Percentiles rank a stretch among this genome's conserved stretches.
Conservation (phyloP, 371 early-diverging fungal genomes). For the Mortierella sp. region DNA sequence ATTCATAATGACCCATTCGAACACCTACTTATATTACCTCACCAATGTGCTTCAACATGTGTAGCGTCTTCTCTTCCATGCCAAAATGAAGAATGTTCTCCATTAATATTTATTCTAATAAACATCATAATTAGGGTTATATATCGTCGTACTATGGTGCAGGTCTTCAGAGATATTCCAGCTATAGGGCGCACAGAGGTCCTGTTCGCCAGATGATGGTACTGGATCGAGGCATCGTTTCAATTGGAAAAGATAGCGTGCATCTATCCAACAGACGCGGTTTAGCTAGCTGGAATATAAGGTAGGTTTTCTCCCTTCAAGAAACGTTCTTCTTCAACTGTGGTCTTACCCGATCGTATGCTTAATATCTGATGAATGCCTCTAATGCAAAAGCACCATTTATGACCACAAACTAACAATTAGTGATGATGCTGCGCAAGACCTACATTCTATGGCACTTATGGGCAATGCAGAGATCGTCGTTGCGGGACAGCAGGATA, state of each 20-base stretch:
- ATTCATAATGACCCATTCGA: slow-evolving; percentile 11
- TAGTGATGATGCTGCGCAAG: slow-evolving; percentile 68
- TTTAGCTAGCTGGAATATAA: slow-evolving; percentile 76
- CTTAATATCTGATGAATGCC: no score
- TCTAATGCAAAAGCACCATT: no score
- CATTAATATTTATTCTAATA: not conserved
- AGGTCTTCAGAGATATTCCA: slow-evolving; percentile 75
- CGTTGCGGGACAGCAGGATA: slow-evolving; percentile 75
- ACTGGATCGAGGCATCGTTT: slow-evolving; percentile 76
- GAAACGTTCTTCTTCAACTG: no score
- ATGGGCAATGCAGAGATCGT: slow-evolving; percentile 76
- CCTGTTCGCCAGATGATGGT: slow-evolving; percentile 77
- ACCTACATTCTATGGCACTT: slow-evolving; percentile 78
- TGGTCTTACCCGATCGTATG: no score
- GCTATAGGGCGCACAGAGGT: slow-evolving; percentile 73
- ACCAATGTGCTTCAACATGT: no score
- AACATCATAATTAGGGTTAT: slow-evolving; percentile 62
- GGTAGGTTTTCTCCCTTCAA: slow-evolving; percentile 52
- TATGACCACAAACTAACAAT: no score
- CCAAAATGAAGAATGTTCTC: not conserved
- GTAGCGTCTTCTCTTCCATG: not conserved
- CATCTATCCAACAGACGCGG: slow-evolving; percentile 79
- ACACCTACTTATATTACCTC: no score
- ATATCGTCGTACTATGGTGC: slow-evolving; percentile 70
- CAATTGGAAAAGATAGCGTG: slow-evolving; percentile 74